Percentiles rank a stretch among this genome's conserved stretches.
Conservation (phyloP, 257 asterid species). For the Striga asiatica region DNA sequence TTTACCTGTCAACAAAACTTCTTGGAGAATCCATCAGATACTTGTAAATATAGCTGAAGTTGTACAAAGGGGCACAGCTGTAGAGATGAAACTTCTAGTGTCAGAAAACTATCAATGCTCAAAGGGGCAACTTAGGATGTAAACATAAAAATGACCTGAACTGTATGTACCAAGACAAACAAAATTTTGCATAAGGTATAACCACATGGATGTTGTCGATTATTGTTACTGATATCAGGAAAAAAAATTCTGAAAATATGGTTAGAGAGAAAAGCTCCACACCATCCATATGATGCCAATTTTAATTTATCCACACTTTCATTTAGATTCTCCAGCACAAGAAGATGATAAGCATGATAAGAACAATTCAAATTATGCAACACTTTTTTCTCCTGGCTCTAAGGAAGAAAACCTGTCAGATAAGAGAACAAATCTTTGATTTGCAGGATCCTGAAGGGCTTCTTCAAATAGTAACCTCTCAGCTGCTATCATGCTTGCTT, state of each 20-base stretch:
- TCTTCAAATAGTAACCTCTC: slow-evolving; percentile 78
- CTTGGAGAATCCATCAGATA: slow-evolving; percentile 72
- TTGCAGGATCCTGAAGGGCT: slow-evolving; percentile 85
- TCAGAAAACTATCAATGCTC: slow-evolving; percentile 15
- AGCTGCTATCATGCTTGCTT: slow-evolving; percentile 89
- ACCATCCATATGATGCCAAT: no score
- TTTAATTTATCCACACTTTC: no score
- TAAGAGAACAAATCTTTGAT: slow-evolving; percentile 87
- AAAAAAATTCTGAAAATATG: no score
- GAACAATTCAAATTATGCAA: no score
- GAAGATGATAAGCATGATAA: no score
- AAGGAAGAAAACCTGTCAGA: slow-evolving; percentile 66
- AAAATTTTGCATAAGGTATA: no score
- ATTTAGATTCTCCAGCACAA: no score
- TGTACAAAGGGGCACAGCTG: slow-evolving; percentile 94
- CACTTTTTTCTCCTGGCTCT: background rate
- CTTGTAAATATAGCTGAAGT: slow-evolving; percentile 76
- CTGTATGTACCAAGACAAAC: no score
- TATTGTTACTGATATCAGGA: no score
- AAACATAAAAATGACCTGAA: background rate
- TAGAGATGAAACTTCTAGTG: slow-evolving; percentile 23
- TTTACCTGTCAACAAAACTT: slow-evolving; percentile 95
- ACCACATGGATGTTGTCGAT: no score
- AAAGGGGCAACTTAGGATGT: slow-evolving; percentile 14
- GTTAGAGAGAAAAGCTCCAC: no score